These are phyloP conservation scores for Penicillium samsonianum DNA, from an alignment of 495 filamentous ascomycete genomes.

Conservation along the genomic window DNA sequence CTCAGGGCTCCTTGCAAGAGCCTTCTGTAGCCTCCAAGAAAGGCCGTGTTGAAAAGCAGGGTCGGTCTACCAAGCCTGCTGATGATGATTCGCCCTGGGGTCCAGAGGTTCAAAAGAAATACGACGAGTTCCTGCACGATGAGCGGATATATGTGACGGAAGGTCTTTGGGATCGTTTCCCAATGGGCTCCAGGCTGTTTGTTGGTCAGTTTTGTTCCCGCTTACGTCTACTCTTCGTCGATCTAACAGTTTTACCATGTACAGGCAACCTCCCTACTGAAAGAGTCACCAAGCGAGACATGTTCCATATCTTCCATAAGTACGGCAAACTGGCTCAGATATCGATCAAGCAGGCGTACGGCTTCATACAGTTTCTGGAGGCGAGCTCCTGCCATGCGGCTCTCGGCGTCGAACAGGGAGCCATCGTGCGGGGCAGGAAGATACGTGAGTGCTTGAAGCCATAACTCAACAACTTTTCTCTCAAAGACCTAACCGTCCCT, in stretches of 20 bases:
- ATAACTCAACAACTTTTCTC: neutral
- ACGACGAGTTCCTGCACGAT: constrained; percentile 78
- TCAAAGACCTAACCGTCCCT: neutral
- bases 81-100: constrained; percentile 57
- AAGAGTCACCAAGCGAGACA: constrained; percentile 87
- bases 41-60: constrained; percentile 35
- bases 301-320: constrained; percentile 84
- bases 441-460: constrained; percentile 72
- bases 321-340: constrained; percentile 92
- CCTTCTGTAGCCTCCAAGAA: constrained; percentile 27
- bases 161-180: constrained; percentile 93
- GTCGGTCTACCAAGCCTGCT: constrained; percentile 29
- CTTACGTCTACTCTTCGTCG: neutral
- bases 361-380: constrained; percentile 93
- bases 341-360: constrained; percentile 95
- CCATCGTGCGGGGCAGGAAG: constrained; percentile 75
- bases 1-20: constrained; percentile 35
- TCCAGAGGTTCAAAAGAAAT: constrained; percentile 67
- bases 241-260: constrained; percentile 16
- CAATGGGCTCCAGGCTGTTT: constrained; percentile 80
- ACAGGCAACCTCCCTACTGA: constrained; percentile 92
- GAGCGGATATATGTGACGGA: constrained; percentile 81
- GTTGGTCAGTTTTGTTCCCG: constrained; percentile 66
- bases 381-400: constrained; percentile 69
- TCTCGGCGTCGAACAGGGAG: constrained; percentile 74